Conservation (phyloP, 305 asterid species). For the Fraxinus angustifolia region DNA sequence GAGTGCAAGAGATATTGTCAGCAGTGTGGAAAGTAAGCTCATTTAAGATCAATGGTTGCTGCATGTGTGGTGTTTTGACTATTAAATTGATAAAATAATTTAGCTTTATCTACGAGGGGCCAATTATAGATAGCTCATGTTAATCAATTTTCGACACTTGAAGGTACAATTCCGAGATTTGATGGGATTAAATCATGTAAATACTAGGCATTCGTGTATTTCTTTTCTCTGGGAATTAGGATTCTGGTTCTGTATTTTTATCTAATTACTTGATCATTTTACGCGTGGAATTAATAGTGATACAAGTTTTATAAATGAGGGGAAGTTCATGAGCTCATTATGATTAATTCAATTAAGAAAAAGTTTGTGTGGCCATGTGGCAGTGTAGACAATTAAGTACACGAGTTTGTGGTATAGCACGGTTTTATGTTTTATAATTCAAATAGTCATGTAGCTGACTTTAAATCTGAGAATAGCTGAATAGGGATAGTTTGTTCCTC, state of each 20-base stretch:
- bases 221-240: not conserved
- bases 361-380: not conserved
- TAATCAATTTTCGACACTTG: not conserved
- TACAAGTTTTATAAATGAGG: not conserved
- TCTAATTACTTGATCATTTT: not conserved
- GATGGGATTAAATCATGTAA: not conserved
- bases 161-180: not conserved
- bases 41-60: not conserved
- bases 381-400: not conserved
- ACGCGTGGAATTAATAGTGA: not conserved
- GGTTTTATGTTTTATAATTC: not conserved
- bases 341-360: not conserved
- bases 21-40: constrained; percentile 87
- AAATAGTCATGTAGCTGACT: not conserved
- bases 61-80: constrained; percentile 8
- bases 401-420: not conserved
- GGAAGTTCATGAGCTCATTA: not conserved
- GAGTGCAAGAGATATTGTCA: constrained; percentile 82
- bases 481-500: not conserved
- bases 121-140: not conserved
- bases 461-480: not conserved
- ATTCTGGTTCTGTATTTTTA: not conserved
- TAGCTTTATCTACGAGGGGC: not conserved
- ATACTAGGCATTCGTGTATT: not conserved
- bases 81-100: not conserved